Evolutionary conservation across 164 flowering plant genomes (phyloP).

Genomic region (Brasenia schreberi): DNA sequence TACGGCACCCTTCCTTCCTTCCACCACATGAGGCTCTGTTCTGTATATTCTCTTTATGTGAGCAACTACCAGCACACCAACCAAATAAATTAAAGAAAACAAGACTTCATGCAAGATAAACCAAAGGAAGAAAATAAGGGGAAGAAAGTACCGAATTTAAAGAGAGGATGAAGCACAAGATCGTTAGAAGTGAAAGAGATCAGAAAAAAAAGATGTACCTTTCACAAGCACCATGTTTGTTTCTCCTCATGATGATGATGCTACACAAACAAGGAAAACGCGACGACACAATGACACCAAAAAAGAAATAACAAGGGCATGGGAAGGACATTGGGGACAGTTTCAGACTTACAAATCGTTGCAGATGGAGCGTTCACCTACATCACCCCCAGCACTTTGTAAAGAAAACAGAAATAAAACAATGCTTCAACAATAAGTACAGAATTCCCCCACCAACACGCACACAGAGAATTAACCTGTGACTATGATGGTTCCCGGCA

Average conservation of each 20-base stretch:
- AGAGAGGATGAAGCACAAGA: neutral
- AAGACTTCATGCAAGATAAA: no score
- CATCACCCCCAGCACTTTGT: conserved; percentile 51
- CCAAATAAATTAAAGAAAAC: neutral
- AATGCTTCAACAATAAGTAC: neutral
- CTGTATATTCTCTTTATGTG: neutral
- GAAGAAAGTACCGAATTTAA: neutral
- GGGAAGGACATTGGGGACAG: conserved; percentile 29
- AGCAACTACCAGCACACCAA: neutral
- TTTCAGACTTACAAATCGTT: conserved; percentile 11
- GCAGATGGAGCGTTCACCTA: conserved; percentile 26
- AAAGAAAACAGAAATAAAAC: neutral
- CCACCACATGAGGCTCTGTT: neutral
- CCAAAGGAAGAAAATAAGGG: neutral
- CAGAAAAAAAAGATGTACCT: neutral
- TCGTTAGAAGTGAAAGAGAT: neutral
- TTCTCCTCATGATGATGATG: neutral
- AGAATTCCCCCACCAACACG: neutral
- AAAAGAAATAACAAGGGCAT: conserved; percentile 12
- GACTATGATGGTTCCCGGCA: conserved; percentile 89
- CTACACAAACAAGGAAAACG: neutral
- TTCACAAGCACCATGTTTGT: neutral
- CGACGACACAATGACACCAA: conserved; percentile 1
- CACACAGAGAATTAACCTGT: conserved; percentile 35
- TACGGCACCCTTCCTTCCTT: neutral